These are phyloP conservation scores for Corylus avellana DNA, from an alignment of 306 rosid genomes.

Conservation along the genomic window DNA sequence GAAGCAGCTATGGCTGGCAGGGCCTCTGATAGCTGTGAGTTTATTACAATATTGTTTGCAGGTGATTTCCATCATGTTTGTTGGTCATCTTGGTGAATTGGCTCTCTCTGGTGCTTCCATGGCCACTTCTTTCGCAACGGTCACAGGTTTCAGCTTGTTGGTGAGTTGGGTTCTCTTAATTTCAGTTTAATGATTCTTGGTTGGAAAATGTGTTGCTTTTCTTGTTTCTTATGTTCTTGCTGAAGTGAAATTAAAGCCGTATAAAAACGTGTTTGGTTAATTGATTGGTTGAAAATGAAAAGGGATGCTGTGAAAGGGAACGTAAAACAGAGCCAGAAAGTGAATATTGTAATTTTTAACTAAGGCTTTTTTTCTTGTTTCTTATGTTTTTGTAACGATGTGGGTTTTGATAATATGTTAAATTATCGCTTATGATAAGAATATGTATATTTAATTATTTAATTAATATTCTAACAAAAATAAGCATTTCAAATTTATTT, in stretches of 20 bases:
- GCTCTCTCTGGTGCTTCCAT: slow-evolving; percentile 69
- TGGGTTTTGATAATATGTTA: too few species aligned
- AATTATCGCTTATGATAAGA: too few species aligned
- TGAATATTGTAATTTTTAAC: not conserved
- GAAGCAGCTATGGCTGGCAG: slow-evolving; percentile 88
- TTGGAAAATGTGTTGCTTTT: not conserved
- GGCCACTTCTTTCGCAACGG: slow-evolving; percentile 73
- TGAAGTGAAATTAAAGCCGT: not conserved
- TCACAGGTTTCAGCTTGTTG: slow-evolving; percentile 74
- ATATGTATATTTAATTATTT: too few species aligned
- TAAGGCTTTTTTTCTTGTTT: not conserved
- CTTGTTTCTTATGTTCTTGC: not conserved
- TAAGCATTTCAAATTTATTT: too few species aligned
- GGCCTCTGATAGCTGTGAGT: slow-evolving; percentile 55
- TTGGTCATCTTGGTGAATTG: slow-evolving; percentile 68
- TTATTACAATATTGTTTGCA: slow-evolving; percentile 51
- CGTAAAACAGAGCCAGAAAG: not conserved
- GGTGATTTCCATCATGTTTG: slow-evolving; percentile 73
- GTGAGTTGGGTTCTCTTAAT: slow-evolving; percentile 32
- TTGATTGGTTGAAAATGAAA: not conserved
- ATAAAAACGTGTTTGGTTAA: not conserved
- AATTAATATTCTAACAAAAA: too few species aligned
- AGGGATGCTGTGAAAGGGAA: not conserved
- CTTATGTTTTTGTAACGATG: too few species aligned
- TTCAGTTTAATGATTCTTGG: not conserved